Evolutionary conservation across 768 basidiomycete genomes (phyloP).

Genomic region (Mycena kentingensis): DNA sequence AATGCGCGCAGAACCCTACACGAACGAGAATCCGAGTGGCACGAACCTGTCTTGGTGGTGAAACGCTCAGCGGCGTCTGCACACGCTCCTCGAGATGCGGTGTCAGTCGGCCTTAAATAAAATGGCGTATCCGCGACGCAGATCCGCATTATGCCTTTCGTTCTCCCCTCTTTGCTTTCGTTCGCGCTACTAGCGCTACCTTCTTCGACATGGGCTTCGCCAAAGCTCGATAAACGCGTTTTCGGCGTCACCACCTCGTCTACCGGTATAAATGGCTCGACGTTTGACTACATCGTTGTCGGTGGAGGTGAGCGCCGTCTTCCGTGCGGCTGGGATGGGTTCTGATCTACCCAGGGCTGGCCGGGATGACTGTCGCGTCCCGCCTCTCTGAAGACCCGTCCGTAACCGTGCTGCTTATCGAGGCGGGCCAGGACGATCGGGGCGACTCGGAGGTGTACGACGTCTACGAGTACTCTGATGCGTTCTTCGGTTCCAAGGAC

Average conservation of each 20-base stretch:
- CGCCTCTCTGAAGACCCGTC: slow-evolving; percentile 34
- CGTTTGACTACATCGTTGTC: slow-evolving; percentile 26
- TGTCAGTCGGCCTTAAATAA: no score
- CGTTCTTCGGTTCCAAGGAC: slow-evolving; percentile 32
- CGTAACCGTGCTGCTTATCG: slow-evolving; percentile 35
- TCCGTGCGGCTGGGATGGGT: slow-evolving; percentile 31
- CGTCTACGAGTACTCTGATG: slow-evolving; percentile 30
- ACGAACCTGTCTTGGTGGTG: no score
- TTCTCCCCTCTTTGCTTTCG: no score
- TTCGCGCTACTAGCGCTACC: no score
- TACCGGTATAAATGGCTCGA: slow-evolving; percentile 20
- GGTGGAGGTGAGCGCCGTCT: no score
- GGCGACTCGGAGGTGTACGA: slow-evolving; percentile 32
- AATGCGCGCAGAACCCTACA: no score
- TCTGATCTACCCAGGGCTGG: background rate
- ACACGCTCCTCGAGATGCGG: no score
- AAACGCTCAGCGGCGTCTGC: no score
- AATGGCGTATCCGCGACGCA: no score
- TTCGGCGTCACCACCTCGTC: slow-evolving; percentile 20
- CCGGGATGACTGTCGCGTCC: slow-evolving; percentile 31
- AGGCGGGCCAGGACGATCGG: slow-evolving; percentile 39
- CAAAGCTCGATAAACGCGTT: slow-evolving; percentile 17
- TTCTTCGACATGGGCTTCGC: background rate
- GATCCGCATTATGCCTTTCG: background rate
- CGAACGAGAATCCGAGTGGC: no score